Evolutionary conservation across 148 eudicot species (phyloP).

Genomic region (Suaeda aralocaspica): DNA sequence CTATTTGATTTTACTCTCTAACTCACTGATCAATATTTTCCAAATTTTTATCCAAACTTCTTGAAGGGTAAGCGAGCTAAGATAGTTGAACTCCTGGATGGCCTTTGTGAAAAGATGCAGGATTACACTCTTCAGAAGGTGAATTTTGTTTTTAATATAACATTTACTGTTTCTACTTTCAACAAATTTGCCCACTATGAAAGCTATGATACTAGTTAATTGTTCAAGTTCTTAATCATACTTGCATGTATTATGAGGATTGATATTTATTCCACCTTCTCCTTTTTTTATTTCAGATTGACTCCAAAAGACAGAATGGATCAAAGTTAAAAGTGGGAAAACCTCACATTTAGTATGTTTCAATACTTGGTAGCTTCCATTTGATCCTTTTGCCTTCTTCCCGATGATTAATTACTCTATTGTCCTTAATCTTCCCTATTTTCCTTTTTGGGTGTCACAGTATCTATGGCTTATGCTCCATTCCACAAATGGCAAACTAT

Average conservation of each 20-base stretch:
- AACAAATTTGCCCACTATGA: constrained; percentile 6
- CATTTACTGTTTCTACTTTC: neutral
- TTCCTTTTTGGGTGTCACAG: too few relatives aligned
- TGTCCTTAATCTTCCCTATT: too few relatives aligned
- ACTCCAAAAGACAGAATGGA: constrained; percentile 56
- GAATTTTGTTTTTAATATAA: constrained; percentile 11
- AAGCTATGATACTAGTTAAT: too few relatives aligned
- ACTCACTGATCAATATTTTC: constrained; percentile 16
- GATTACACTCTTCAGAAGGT: constrained; percentile 85
- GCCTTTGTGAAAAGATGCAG: constrained; percentile 96
- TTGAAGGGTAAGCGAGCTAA: constrained; percentile 80
- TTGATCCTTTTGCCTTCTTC: neutral
- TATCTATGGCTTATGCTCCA: too few relatives aligned
- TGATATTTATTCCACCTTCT: neutral
- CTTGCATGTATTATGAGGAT: neutral
- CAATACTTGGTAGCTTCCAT: constrained; percentile 11
- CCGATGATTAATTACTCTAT: neutral
- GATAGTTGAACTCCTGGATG: constrained; percentile 96
- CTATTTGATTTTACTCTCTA: neutral
- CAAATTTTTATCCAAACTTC: neutral
- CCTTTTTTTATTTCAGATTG: constrained; percentile 45
- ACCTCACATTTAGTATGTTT: constrained; percentile 60
- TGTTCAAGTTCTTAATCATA: neutral
- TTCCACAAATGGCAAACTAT: too few relatives aligned
- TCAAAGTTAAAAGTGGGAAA: constrained; percentile 79